Conservation (phyloP, 2,329 filamentous ascomycete genomes). For the Penicillium crustosum region DNA sequence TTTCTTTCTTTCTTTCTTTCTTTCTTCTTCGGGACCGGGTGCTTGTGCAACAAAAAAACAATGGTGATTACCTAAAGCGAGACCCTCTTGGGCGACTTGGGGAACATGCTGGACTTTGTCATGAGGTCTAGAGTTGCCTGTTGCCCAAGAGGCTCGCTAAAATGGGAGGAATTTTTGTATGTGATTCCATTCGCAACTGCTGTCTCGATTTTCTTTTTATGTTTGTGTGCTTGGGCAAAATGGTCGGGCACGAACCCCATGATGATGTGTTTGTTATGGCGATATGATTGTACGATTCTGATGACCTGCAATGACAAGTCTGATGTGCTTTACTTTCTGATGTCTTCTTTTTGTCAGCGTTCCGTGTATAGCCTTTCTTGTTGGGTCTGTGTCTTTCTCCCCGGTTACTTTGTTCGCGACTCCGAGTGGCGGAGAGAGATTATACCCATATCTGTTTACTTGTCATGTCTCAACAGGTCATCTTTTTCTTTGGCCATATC, state of each 20-base stretch:
- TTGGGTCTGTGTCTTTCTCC: constrained; percentile 14
- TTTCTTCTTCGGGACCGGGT: constrained; percentile 11
- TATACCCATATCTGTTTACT: constrained; percentile 26
- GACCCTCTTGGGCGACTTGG: background rate
- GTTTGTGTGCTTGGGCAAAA: constrained; percentile 14
- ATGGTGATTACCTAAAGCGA: constrained; percentile 5
- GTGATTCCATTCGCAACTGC: constrained; percentile 23
- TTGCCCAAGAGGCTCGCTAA: background rate
- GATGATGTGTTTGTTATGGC: constrained; percentile 22
- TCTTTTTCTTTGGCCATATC: constrained; percentile 20
- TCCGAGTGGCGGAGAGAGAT: constrained; percentile 25
- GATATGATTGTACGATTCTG: constrained; percentile 40
- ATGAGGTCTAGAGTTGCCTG: background rate
- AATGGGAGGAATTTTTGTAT: constrained; percentile 25
- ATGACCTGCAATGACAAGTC: constrained; percentile 35
- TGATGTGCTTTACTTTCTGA: constrained; percentile 20
- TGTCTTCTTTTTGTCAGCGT: constrained; percentile 18
- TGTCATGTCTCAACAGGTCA: constrained; percentile 25
- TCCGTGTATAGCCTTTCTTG: constrained; percentile 17
- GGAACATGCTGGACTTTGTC: background rate
- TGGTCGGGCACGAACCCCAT: constrained; percentile 1
- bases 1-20: background rate
- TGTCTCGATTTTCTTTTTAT: constrained; percentile 16
- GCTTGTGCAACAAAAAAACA: constrained; percentile 20
- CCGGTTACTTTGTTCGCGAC: constrained; percentile 15